Percentiles rank a stretch among this genome's conserved stretches.
Conservation (phyloP, 768 basidiomycete genomes). For the Kwoniella dejecticola region DNA sequence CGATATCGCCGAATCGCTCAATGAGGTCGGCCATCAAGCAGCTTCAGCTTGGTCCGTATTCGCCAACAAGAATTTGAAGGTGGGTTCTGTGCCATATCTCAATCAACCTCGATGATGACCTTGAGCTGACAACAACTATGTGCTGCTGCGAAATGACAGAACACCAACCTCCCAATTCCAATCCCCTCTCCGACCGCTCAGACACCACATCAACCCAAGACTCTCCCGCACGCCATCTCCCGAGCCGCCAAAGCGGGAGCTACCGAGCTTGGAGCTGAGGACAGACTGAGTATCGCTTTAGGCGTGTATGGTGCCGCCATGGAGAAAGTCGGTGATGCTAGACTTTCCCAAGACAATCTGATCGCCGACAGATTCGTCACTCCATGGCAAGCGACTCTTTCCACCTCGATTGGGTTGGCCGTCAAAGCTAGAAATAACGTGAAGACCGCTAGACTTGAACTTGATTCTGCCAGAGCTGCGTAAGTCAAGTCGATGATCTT, state of each 20-base stretch:
- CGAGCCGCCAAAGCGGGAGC: conserved; percentile 72
- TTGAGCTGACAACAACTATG: no score
- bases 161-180: conserved; percentile 80
- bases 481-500: no score
- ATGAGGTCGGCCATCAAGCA: conserved; percentile 48
- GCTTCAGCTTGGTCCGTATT: conserved; percentile 52
- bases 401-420: conserved; percentile 79
- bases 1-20: conserved; percentile 62
- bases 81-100: conserved; percentile 18
- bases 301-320: conserved; percentile 76
- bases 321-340: conserved; percentile 76
- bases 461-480: conserved; percentile 69
- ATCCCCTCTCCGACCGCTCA: conserved; percentile 61
- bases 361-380: conserved; percentile 60
- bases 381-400: conserved; percentile 70
- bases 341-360: conserved; percentile 74
- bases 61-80: conserved; percentile 57
- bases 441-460: conserved; percentile 67
- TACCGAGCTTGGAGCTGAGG: conserved; percentile 60
- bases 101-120: no score
- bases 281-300: conserved; percentile 76
- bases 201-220: conserved; percentile 77
- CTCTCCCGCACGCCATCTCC: conserved; percentile 88
- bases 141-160: no score
- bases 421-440: conserved; percentile 71